These are phyloP conservation scores for Polyplosphaeria fusca DNA, from an alignment of 495 filamentous ascomycete genomes.

Conservation along the genomic window DNA sequence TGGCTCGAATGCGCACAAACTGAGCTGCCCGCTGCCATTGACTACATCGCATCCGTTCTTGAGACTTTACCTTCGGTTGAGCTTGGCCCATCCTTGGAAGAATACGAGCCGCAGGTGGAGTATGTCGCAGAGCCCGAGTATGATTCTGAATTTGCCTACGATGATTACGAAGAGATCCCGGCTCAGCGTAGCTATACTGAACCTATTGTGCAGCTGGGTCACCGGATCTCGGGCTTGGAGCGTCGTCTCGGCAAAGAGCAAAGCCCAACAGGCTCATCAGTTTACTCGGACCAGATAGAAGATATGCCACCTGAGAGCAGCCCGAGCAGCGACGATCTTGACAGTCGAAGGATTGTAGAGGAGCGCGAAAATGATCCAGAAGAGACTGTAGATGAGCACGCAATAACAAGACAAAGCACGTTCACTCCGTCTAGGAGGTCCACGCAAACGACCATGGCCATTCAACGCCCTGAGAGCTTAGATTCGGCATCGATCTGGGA, in stretches of 20 bases:
- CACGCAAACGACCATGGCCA: no score
- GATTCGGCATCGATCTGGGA: no score
- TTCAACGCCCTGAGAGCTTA: no score
- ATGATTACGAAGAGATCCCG: constrained; percentile 2
- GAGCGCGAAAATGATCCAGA: no score
- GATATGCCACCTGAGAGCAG: not conserved
- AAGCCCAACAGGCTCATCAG: not conserved
- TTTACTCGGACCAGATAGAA: not conserved
- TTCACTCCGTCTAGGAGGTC: no score
- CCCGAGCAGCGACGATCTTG: no score
- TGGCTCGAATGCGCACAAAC: constrained; percentile 24
- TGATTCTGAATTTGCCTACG: not conserved
- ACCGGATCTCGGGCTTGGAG: constrained; percentile 9
- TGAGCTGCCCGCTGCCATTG: constrained; percentile 25
- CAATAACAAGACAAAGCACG: no score
- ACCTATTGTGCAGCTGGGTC: constrained; percentile 5
- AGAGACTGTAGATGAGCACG: no score
- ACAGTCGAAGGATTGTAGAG: no score
- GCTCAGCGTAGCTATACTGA: constrained; percentile 4
- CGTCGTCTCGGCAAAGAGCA: constrained; percentile 1
- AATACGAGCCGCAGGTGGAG: constrained; percentile 4
- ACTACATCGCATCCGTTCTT: constrained; percentile 20
- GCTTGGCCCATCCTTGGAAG: not conserved
- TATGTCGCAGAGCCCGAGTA: not conserved
- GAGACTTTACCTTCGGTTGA: constrained; percentile 19